Evolutionary conservation across 2,329 filamentous ascomycete species (phyloP), one percentile per base, ranked within the genome.

Genomic region (Ophiostoma fasciatum): DNA sequence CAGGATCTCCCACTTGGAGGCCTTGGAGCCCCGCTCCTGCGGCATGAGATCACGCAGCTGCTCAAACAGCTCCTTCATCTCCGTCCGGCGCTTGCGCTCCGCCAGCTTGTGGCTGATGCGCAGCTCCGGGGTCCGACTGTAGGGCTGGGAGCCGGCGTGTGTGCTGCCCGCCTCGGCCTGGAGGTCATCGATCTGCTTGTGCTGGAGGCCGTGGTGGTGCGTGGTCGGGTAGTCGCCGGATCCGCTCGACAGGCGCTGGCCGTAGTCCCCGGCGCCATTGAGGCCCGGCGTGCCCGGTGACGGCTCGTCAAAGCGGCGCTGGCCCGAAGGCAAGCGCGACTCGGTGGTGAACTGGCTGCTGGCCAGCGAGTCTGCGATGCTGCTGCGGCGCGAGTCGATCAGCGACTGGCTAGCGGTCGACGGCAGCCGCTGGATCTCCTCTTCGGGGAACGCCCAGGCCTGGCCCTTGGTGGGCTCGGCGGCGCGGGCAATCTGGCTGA

Each of bases 1-100:
- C 13, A 92, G 53, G 33, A 88, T 85, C 48, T 92, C 82, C 82
- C 82, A 92, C 48, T 92, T 92, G 46, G 81, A 87, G 0, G 82
- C 82, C 53, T 90, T 92, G 18, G 78, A 79, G 2, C 82, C 82
- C 13, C 82, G 73, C 48, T 83, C 82, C 46, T 84, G 79, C 2
- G 82, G 82, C 59, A 88, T 77, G 26, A 84, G 63, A 45, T 81
- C 77, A 46, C 83, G 73, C 8, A 90, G 60, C 47, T 83, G 78
- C 45, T 90, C 82, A 50, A 90, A 90, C 0, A 90, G 60, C 49
- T 82, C 78, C 59, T 90, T 90, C 82, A 90, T 90, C 52, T 90
- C 82, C 8, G 82, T 87, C 42, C 82, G 66, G 27, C 82, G 71
- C 60, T 90, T 90, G 26, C 82, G 68, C 57, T 90, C 82, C 0